These are phyloP conservation scores for Trichophyton mentagrophytes DNA, from an alignment of 2,329 filamentous ascomycete genomes.

Conservation along the genomic window DNA sequence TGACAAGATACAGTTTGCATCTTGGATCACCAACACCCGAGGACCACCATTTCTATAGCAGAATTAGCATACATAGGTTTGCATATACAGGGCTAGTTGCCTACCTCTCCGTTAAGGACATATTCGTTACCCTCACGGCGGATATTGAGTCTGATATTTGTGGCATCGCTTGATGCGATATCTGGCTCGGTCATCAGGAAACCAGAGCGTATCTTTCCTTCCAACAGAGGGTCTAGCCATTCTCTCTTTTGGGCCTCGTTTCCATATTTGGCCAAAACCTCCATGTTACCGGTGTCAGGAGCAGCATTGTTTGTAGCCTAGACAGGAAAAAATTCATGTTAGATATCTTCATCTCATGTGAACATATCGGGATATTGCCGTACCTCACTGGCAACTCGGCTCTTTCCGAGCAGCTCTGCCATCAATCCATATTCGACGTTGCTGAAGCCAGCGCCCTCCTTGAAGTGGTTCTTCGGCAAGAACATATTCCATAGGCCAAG, in stretches of 20 bases:
- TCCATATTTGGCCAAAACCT: conserved; percentile 84
- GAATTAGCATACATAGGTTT: conserved; percentile 12
- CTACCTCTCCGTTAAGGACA: conserved; percentile 72
- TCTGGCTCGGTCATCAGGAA: conserved; percentile 93
- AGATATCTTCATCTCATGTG: background rate
- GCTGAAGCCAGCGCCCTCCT: conserved; percentile 82
- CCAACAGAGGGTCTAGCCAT: conserved; percentile 71
- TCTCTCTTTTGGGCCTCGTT: conserved; percentile 70
- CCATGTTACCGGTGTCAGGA: conserved; percentile 92
- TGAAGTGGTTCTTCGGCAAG: conserved; percentile 86
- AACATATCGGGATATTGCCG: conserved; percentile 15
- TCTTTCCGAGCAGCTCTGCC: conserved; percentile 90
- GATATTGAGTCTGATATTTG: conserved; percentile 80
- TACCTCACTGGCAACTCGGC: conserved; percentile 61
- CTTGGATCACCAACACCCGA: conserved; percentile 86
- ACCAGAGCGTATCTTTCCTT: conserved; percentile 74
- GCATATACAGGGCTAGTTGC: conserved; percentile 16
- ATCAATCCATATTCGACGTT: conserved; percentile 97
- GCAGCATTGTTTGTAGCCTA: conserved; percentile 76
- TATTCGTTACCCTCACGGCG: conserved; percentile 73
- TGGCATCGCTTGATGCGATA: conserved; percentile 79
- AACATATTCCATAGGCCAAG: conserved; percentile 98
- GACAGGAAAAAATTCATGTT: background rate
- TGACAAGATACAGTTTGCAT: conserved; percentile 88
- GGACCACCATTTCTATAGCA: conserved; percentile 88